phyloP scores from a whole-genome alignment of 2,329 filamentous ascomycete species.

The Pseudopyrenochaeta lycopersici region DNA sequence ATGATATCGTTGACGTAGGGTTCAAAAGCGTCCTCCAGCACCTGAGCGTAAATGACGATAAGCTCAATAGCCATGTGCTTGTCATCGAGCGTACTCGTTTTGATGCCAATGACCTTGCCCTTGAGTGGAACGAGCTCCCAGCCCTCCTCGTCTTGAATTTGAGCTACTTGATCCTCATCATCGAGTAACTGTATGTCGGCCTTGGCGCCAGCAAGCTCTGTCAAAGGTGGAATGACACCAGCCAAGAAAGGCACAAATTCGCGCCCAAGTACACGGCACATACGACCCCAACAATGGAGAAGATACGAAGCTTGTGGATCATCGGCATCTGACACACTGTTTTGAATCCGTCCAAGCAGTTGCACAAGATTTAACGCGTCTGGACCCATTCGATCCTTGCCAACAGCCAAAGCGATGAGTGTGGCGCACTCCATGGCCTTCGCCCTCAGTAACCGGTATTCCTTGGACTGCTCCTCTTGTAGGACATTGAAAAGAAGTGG shows the following conservation, averaged over 20 bases:
- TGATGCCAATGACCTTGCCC: conserved; percentile 98
- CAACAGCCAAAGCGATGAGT: conserved; percentile 92
- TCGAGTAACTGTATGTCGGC: conserved; percentile 96
- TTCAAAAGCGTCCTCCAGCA: conserved; percentile 91
- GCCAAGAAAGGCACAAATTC: conserved; percentile 94
- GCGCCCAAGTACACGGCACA: conserved; percentile 91
- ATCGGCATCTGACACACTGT: conserved; percentile 81
- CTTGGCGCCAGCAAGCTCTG: conserved; percentile 91
- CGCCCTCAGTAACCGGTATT: conserved; percentile 87
- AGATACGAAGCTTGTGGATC: conserved; percentile 97
- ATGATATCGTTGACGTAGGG: conserved; percentile 92
- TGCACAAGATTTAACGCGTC: conserved; percentile 90
- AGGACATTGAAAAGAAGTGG: conserved; percentile 90
- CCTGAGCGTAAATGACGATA: conserved; percentile 95
- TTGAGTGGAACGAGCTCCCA: conserved; percentile 98
- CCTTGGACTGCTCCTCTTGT: conserved; percentile 89
- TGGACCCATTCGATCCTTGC: conserved; percentile 86
- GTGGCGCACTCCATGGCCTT: conserved; percentile 99
- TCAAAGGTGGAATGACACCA: conserved; percentile 91
- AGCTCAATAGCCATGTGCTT: conserved; percentile 99
- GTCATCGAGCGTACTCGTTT: conserved; percentile 95
- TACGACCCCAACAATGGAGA: conserved; percentile 98
- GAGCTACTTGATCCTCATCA: conserved; percentile 91
- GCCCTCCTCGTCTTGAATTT: conserved; percentile 92
- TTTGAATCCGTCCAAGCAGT: conserved; percentile 85